Evolutionary conservation across 108 stramenopile species (phyloP).

Genomic region (Nitzschia sp.): DNA sequence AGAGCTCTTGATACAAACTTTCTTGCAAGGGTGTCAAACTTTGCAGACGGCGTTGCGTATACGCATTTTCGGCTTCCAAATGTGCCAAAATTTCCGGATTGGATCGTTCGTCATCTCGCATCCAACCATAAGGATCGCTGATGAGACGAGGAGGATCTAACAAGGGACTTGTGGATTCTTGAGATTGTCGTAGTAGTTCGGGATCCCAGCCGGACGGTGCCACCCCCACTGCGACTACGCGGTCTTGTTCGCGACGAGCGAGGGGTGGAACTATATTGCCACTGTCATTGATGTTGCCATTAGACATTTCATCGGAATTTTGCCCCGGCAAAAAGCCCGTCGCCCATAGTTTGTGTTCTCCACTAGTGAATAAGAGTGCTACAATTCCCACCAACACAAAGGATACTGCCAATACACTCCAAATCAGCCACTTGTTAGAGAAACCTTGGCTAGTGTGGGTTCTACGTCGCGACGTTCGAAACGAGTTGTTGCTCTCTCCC

Average conservation of each 20-base stretch:
- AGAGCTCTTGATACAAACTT: constrained; percentile 67
- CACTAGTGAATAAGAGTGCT: not conserved
- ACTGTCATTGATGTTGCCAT: not conserved
- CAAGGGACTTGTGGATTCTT: constrained; percentile 48
- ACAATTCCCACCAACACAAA: not conserved
- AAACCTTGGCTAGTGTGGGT: too few relatives aligned
- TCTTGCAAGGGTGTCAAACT: constrained; percentile 54
- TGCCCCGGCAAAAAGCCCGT: not conserved
- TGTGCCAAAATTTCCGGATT: constrained; percentile 64
- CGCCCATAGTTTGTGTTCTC: not conserved
- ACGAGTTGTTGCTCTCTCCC: not conserved
- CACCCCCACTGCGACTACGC: constrained; percentile 44
- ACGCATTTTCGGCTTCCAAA: constrained; percentile 76
- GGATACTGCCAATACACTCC: not conserved
- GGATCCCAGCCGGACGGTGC: constrained; percentile 35
- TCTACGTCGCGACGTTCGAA: too few relatives aligned
- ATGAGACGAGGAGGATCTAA: constrained; percentile 61
- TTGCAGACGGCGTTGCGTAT: constrained; percentile 43
- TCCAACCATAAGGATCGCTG: constrained; percentile 81
- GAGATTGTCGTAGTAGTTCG: constrained; percentile 48
- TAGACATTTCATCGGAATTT: constrained; percentile 3
- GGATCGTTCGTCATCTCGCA: constrained; percentile 78
- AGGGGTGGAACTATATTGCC: constrained; percentile 33
- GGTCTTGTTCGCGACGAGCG: constrained; percentile 67
- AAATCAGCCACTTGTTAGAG: not conserved